These are phyloP conservation scores for Pestalotiopsis sp. DNA, from an alignment of 2,329 filamentous ascomycete species.

Conservation along the genomic window DNA sequence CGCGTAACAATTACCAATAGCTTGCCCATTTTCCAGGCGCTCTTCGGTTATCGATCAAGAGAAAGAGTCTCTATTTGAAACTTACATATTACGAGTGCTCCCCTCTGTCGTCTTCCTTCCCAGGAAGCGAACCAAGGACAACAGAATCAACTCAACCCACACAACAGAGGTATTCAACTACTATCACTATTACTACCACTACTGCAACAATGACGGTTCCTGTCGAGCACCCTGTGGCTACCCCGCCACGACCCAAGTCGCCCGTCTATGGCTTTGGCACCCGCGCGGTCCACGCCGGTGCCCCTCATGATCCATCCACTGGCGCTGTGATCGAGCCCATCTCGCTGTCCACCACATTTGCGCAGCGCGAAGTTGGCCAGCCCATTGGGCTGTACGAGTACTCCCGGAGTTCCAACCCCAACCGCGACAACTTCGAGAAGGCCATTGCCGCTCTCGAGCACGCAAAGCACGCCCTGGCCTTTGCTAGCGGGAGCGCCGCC, in stretches of 20 bases:
- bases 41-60: neutral
- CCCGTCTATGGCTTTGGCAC: slow-evolving; percentile 86
- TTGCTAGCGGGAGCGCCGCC: slow-evolving; percentile 90
- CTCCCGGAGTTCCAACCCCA: slow-evolving; percentile 90
- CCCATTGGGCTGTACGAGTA: slow-evolving; percentile 93
- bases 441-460: slow-evolving; percentile 92
- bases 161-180: neutral
- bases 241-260: slow-evolving; percentile 72
- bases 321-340: slow-evolving; percentile 97
- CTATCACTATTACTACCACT: neutral
- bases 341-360: slow-evolving; percentile 94
- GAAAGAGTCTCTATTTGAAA: neutral
- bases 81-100: no score
- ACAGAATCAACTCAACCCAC: neutral
- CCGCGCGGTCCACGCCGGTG: slow-evolving; percentile 90
- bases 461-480: slow-evolving; percentile 89
- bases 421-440: slow-evolving; percentile 90
- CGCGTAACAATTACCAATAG: slow-evolving; percentile 5
- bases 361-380: slow-evolving; percentile 85
- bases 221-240: slow-evolving; percentile 58
- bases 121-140: no score
- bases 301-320: slow-evolving; percentile 86
- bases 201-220: slow-evolving; percentile 23
- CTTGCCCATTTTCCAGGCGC: neutral
- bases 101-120: no score